Evolutionary conservation across 2,329 filamentous ascomycete species (phyloP).

Genomic region (Lachnellula arida): DNA sequence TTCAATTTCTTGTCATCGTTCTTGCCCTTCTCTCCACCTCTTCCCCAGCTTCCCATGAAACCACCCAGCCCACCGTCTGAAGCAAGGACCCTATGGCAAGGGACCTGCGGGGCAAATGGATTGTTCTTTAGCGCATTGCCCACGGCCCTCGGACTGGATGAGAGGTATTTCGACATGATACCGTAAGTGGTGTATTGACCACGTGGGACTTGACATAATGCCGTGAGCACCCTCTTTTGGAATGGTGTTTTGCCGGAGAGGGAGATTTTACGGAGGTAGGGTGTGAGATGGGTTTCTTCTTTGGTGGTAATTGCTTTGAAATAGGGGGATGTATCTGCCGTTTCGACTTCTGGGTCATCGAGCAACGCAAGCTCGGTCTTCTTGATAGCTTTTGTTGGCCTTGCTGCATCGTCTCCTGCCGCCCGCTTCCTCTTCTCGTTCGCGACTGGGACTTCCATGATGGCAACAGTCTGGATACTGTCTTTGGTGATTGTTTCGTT

Average conservation of each 20-base stretch:
- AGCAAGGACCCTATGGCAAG: conserved; percentile 77
- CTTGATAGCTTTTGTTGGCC: neutral
- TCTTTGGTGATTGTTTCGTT: neutral
- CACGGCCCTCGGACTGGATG: conserved; percentile 69
- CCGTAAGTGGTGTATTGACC: conserved; percentile 77
- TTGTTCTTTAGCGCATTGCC: conserved; percentile 74
- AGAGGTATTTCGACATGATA: conserved; percentile 61
- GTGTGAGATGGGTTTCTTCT: conserved; percentile 12
- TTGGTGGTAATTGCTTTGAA: neutral
- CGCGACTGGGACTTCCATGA: neutral
- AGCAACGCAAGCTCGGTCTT: neutral
- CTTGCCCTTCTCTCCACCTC: conserved; percentile 56
- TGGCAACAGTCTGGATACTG: neutral
- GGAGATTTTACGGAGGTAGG: conserved; percentile 23
- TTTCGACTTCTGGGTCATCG: neutral
- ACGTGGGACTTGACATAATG: conserved; percentile 71
- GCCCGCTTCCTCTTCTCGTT: conserved; percentile 2
- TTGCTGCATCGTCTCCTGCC: neutral
- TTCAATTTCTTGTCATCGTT: conserved; percentile 56
- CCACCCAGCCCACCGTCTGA: conserved; percentile 67
- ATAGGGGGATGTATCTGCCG: neutral
- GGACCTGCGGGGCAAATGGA: conserved; percentile 76
- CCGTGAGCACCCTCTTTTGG: conserved; percentile 62
- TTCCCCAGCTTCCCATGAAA: conserved; percentile 55
- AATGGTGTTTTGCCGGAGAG: conserved; percentile 41